phyloP scores from a whole-genome alignment of 164 flowering plant genomes.

The Liriodendron chinense region DNA sequence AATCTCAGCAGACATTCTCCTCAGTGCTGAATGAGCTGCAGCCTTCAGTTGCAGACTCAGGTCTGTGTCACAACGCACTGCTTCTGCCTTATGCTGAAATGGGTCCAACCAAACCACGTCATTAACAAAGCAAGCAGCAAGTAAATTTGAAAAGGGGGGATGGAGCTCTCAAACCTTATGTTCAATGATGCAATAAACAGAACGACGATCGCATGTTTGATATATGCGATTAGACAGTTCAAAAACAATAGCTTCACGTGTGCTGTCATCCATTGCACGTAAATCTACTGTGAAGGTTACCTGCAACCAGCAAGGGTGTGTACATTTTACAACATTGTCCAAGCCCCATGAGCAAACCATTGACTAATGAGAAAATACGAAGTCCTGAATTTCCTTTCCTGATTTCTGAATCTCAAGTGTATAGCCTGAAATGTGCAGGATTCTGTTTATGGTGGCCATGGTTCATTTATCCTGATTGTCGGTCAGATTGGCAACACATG shows the following conservation, averaged over 20 bases:
- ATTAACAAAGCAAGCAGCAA: not conserved
- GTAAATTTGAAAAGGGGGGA: not conserved
- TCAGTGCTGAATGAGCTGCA: conserved; percentile 61
- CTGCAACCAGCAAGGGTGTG: conserved; percentile 33
- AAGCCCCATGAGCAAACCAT: not conserved
- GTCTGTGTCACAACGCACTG: conserved; percentile 69
- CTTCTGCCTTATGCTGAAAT: conserved; percentile 88
- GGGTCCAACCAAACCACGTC: not conserved
- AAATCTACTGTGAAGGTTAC: conserved; percentile 88
- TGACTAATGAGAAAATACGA: not conserved
- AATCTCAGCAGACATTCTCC: conserved; percentile 54
- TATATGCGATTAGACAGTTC: conserved; percentile 65
- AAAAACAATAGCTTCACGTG: conserved; percentile 74
- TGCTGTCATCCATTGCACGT: conserved; percentile 79
- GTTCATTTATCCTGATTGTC: not conserved
- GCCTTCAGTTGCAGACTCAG: conserved; percentile 59
- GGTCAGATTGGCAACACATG: not conserved
- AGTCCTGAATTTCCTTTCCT: not conserved
- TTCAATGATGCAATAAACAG: conserved; percentile 77
- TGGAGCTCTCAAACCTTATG: conserved; percentile 60
- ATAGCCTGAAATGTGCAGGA: too few species aligned
- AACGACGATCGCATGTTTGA: conserved; percentile 67
- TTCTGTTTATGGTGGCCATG: not conserved
- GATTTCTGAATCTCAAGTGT: too few species aligned
- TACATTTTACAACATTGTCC: not conserved